Percentiles rank a stretch among this genome's conserved stretches.
These are phyloP conservation scores for Puccinia sorghi DNA, from an alignment of 1,284 basidiomycete genomes.

Conservation along the genomic window DNA sequence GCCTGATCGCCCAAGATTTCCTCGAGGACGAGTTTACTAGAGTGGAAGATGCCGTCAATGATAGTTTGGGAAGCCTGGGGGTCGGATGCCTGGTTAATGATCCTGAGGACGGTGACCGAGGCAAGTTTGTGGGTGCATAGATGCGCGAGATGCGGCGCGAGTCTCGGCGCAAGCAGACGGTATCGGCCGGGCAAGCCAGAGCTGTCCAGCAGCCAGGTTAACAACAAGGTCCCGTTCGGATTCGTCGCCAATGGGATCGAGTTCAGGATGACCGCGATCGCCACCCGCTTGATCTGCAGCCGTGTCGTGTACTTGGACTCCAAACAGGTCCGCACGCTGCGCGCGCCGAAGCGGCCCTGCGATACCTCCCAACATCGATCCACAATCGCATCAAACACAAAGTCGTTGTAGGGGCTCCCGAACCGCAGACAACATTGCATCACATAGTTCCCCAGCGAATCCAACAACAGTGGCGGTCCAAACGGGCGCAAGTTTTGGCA, in stretches of 20 bases:
- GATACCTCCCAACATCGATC: slow-evolving; percentile 94
- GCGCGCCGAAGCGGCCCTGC: slow-evolving; percentile 78
- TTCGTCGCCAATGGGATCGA: slow-evolving; percentile 97
- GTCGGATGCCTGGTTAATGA: slow-evolving; percentile 59
- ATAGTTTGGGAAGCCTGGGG: slow-evolving; percentile 56
- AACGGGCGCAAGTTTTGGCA: slow-evolving; percentile 84
- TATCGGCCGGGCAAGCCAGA: slow-evolving; percentile 90
- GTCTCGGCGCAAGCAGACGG: slow-evolving; percentile 85
- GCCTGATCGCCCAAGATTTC: slow-evolving; percentile 93
- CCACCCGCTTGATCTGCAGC: slow-evolving; percentile 88
- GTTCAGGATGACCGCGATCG: slow-evolving; percentile 90
- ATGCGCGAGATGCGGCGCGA: slow-evolving; percentile 91
- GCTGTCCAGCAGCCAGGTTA: slow-evolving; percentile 96
- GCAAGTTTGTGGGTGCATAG: slow-evolving; percentile 98
- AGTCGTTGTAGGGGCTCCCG: slow-evolving; percentile 81
- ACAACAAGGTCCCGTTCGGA: slow-evolving; percentile 88
- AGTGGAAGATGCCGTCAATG: slow-evolving; percentile 62
- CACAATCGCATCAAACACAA: slow-evolving; percentile 96
- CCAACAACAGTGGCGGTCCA: slow-evolving; percentile 86
- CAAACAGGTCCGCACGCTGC: slow-evolving; percentile 94
- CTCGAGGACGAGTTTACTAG: slow-evolving; percentile 81
- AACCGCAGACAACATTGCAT: slow-evolving; percentile 93
- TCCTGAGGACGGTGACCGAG: slow-evolving; percentile 82
- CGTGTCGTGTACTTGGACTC: slow-evolving; percentile 81
- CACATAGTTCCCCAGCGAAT: slow-evolving; percentile 98